Conservation (phyloP, 345 rosid genomes). For the Gossypium raimondii region DNA sequence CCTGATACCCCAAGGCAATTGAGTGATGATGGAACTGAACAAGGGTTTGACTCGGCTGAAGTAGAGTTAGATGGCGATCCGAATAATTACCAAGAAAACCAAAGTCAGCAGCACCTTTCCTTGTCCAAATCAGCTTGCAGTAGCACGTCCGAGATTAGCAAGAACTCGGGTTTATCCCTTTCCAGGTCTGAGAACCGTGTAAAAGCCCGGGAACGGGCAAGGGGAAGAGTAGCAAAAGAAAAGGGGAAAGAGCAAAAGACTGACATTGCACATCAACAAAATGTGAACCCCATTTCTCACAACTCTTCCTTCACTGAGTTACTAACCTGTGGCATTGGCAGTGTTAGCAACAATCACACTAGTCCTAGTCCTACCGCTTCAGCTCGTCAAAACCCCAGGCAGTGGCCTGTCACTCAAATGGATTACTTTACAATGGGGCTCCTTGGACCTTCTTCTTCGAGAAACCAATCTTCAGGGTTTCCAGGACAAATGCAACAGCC, state of each 20-base stretch:
- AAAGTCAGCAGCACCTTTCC: conserved; percentile 56
- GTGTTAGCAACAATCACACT: conserved; percentile 10
- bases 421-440: conserved; percentile 59
- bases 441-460: conserved; percentile 35
- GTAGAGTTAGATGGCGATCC: conserved; percentile 47
- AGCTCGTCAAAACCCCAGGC: conserved; percentile 33
- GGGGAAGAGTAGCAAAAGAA: conserved; percentile 80
- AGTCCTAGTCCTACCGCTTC: conserved; percentile 32
- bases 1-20: conserved; percentile 56
- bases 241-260: conserved; percentile 61
- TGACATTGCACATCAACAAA: conserved; percentile 21
- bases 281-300: conserved; percentile 39
- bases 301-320: conserved; percentile 77
- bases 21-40: conserved; percentile 47
- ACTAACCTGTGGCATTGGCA: conserved; percentile 59
- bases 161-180: conserved; percentile 74
- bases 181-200: conserved; percentile 68
- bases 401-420: conserved; percentile 56
- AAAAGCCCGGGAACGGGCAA: conserved; percentile 75
- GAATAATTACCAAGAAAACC: conserved; percentile 37
- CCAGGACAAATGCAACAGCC: conserved; percentile 46
- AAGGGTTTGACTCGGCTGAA: conserved; percentile 52
- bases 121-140: conserved; percentile 91
- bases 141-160: conserved; percentile 92
- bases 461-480: conserved; percentile 34